Evolutionary conservation across 2,329 filamentous ascomycete species (phyloP), one percentile per base, ranked within the genome.

Genomic region (Teratosphaeria epicoccoides): DNA sequence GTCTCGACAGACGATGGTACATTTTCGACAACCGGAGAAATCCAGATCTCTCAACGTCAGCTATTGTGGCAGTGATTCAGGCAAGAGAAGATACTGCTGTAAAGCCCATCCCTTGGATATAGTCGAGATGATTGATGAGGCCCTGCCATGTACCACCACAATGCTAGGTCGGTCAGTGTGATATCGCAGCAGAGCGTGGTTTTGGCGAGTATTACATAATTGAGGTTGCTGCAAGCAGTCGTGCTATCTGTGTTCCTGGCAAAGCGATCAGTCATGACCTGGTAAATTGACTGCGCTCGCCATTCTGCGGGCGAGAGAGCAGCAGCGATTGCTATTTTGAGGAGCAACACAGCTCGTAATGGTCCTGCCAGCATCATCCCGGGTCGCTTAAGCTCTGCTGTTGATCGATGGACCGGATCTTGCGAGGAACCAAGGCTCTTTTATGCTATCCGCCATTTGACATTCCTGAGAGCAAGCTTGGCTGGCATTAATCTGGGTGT

Each of bases 201-300:
- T 10, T 24, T 17, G 22, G 11, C 10, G 4, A 6, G 6, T 11
- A 17, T 29, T 12, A 40, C 46, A 24, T 59, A 53, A 25, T 20
- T 46, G 6, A 67, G 59, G 47, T 73, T 67, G 58, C 76, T 78
- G 1, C 66, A 53, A 23, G 65, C 67, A n/a, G 74, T 73, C 6
- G 67, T 71, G 3, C 68, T 71, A 20, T 73, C 74, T 55, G 71
- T 67, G 2, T 66, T 72, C 7, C 72, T 72, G 4, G 76, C 78
- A 53, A 78, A 73, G 1, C 79, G 75, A 60, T 81, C 78, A 2
- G 78, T 80, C 57, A 82, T 65, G 33, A 76, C 73, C 66, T 81
- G 79, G 62, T 82, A 82, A 51, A 81, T 80, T 45, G 75, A 78
- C 51, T 74, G 73, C 24, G 70, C 68, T 60, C 76, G 78, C 78